phyloP scores from a whole-genome alignment of 257 asterid genomes.

The Ligustrum vulgare region DNA sequence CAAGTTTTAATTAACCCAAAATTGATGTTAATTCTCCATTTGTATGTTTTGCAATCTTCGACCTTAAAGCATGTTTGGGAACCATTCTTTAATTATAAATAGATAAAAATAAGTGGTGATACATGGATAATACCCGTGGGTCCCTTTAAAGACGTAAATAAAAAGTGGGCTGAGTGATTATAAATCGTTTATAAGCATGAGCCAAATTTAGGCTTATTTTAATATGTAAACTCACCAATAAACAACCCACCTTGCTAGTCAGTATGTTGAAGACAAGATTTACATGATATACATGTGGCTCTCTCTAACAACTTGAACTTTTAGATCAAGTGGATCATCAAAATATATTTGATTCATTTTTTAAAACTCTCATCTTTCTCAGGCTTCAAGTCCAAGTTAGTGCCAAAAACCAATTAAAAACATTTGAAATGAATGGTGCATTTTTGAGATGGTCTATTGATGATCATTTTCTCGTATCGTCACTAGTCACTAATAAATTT shows the following conservation, averaged over 20 bases:
- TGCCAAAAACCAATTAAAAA: not conserved
- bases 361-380: not conserved
- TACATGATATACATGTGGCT: not conserved
- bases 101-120: no score
- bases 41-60: not conserved
- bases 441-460: not conserved
- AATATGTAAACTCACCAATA: not conserved
- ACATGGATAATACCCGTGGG: no score
- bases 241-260: not conserved
- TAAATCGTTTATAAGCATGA: no score
- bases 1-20: not conserved
- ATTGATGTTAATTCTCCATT: not conserved
- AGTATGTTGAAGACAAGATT: not conserved
- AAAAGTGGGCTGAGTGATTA: no score
- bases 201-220: not conserved
- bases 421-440: not conserved
- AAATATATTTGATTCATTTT: not conserved
- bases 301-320: not conserved
- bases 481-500: not conserved
- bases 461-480: not conserved
- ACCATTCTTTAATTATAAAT: no score
- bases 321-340: not conserved
- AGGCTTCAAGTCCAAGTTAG: not conserved
- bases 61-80: not conserved
- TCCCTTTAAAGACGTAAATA: no score